These are phyloP conservation scores for Lactarius pseudohatsudake DNA, from an alignment of 768 basidiomycete species.

Conservation along the genomic window DNA sequence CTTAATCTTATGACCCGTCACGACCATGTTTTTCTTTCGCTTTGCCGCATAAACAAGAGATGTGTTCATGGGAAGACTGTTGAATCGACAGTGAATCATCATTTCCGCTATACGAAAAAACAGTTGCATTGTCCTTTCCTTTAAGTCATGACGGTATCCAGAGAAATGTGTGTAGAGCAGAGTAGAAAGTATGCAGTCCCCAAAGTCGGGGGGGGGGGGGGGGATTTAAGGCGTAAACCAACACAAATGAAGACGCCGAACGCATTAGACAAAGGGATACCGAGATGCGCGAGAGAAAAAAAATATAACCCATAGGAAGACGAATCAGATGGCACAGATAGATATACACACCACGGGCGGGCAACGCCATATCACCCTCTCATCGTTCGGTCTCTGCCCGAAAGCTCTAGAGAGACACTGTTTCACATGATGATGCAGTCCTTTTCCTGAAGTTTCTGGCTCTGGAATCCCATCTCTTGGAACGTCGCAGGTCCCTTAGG, in stretches of 20 bases:
- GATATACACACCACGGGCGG: background rate
- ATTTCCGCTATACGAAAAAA: slow-evolving; percentile 10
- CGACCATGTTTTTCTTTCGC: slow-evolving; percentile 22
- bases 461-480: slow-evolving; percentile 90
- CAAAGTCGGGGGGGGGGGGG: no score
- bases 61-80: slow-evolving; percentile 25
- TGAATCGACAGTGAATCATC: slow-evolving; percentile 18
- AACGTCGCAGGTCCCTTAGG: slow-evolving; percentile 69
- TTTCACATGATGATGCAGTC: slow-evolving; percentile 83
- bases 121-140: slow-evolving; percentile 4
- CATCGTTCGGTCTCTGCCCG: no score
- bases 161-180: background rate
- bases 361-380: background rate
- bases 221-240: background rate
- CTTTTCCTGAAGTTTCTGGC: slow-evolving; percentile 73
- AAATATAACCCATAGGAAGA: background rate
- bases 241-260: background rate
- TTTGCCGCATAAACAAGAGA: slow-evolving; percentile 18
- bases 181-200: background rate
- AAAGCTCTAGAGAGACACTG: background rate
- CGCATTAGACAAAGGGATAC: background rate
- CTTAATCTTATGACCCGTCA: slow-evolving; percentile 30
- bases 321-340: background rate
- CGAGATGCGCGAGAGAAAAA: background rate
- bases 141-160: background rate